phyloP scores from a whole-genome alignment of 108 stramenopile genomes.

The Pseudonitzschia multiseries region DNA sequence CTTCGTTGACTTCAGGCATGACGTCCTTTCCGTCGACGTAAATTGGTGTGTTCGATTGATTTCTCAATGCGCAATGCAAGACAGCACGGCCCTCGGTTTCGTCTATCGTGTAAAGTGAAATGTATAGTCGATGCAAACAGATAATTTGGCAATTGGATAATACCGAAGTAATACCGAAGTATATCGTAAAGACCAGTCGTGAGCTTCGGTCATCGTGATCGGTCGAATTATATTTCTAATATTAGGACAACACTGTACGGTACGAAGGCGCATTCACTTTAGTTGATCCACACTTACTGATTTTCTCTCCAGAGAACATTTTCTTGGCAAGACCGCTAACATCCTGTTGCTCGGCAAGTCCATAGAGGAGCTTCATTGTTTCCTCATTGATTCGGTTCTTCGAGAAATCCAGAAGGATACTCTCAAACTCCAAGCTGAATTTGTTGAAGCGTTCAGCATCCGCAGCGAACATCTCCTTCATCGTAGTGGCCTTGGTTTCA shows the following conservation, averaged over 20 bases:
- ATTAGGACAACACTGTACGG: too few relatives aligned
- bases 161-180: not conserved
- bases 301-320: conserved; percentile 92
- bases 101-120: conserved; percentile 21
- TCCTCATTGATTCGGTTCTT: conserved; percentile 89
- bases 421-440: conserved; percentile 69
- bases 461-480: conserved; percentile 73
- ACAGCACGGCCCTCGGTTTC: conserved; percentile 80
- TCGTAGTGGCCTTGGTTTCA: conserved; percentile 51
- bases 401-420: conserved; percentile 91
- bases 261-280: not conserved
- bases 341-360: conserved; percentile 75
- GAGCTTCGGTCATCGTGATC: too few relatives aligned
- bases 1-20: conserved; percentile 87
- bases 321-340: conserved; percentile 78
- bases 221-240: too few relatives aligned
- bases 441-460: conserved; percentile 71
- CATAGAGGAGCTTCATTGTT: conserved; percentile 86
- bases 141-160: not conserved
- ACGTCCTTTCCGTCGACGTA: conserved; percentile 89
- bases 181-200: too few relatives aligned
- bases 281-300: too few relatives aligned
- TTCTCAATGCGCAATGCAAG: conserved; percentile 76
- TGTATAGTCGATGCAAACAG: not conserved
- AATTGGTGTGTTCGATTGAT: conserved; percentile 80